Conservation (phyloP, 2,329 filamentous ascomycete genomes). For the Diaporthe ampelina region DNA sequence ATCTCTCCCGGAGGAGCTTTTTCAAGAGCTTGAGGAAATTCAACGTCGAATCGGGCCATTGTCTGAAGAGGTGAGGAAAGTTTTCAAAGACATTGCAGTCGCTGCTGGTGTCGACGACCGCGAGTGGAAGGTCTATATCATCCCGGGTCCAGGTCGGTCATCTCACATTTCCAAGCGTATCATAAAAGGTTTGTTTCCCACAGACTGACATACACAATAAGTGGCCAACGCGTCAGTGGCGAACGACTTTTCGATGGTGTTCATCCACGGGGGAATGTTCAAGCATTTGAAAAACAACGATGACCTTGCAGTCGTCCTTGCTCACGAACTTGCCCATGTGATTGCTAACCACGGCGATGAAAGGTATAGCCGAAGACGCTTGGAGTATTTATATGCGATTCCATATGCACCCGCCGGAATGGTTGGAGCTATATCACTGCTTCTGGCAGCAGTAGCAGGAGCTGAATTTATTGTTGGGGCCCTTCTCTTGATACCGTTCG, state of each 20-base stretch:
- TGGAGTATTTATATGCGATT: background rate
- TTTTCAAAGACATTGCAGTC: background rate
- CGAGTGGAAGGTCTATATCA: background rate
- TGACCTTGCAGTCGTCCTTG: conserved; percentile 1
- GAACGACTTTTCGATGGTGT: background rate
- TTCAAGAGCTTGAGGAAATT: background rate
- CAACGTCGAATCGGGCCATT: background rate
- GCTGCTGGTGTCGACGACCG: background rate
- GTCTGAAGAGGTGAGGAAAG: background rate
- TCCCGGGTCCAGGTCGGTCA: background rate
- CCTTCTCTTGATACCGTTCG: background rate
- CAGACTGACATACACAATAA: background rate
- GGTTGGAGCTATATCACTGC: background rate
- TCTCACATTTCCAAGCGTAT: background rate
- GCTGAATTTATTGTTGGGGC: background rate
- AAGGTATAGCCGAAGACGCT: background rate
- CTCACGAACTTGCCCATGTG: background rate
- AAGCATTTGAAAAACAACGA: background rate
- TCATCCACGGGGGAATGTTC: background rate
- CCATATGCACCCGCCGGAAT: background rate
- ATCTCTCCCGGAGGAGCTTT: background rate
- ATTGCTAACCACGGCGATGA: background rate
- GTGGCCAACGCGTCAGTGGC: background rate
- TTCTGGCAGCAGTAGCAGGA: background rate
- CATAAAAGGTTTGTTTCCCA: background rate